Base-by-base conservation (phyloP, 2,329 filamentous ascomycete genomes). In the Paramyrothecium sp. region DNA sequence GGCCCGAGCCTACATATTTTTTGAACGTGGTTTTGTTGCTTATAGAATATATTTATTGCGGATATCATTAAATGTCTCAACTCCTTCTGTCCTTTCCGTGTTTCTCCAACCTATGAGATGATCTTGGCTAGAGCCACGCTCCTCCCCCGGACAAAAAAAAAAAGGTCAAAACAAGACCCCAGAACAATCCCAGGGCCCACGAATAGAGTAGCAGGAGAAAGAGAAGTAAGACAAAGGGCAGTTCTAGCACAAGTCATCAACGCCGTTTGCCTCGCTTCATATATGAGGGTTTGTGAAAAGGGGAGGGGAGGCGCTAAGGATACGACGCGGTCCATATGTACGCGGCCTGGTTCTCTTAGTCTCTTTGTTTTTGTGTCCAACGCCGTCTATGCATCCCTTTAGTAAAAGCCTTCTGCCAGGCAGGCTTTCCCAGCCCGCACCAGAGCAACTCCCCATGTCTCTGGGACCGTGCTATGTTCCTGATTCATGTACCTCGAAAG, bases 341-440 rank as follows among this genome's bases (percentile, higher is more conserved):
- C 38, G 7, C 38, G 38, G n/a, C 38, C 38, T 44, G 38, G 13
- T 44, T 30, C 26, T 30, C 26, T 30, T 30, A 30, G 26, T 30
- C 26, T 30, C 38, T 44, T 19, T 44, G 13, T 17, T 44, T 44
- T 19, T 44, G 12, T 26, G 55, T 68, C 68, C 67, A 70, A 71
- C 66, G 70, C 66, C 70, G 60, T 71, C 66, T 69, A 71, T 70
- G 68, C 65, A 70, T 62, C 58, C 58, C 52, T 59, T 26, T 55
- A 59, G 64, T 53, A 61, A 64, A 58, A 53, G 21, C 55, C 19
- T 60, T 56, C 58, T 59, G 59, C 50, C 53, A 54, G 38, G 13
- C 38, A 19, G 38, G 38, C 38, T 3, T n/a, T 44, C 38, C 38
- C 5, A 44, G n/a, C 38, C 38, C 38, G 13, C n/a, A 12, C 13